Base-by-base conservation (phyloP, 2,329 filamentous ascomycete genomes). In the Botryosphaeria agaves region DNA sequence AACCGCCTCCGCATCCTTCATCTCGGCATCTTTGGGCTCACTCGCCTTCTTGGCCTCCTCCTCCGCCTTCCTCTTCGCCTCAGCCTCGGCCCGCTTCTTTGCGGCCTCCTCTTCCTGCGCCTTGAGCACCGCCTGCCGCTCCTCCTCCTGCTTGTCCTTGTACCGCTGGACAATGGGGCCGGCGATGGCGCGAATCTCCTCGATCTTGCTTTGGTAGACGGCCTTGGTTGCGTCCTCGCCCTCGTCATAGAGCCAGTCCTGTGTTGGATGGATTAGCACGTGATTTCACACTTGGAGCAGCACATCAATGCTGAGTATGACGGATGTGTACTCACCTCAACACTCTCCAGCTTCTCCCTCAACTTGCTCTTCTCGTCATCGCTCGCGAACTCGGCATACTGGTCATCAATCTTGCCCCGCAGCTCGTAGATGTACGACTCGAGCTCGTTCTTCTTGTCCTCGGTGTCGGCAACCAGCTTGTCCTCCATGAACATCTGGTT, bases 391-490 rank as follows among this genome's bases (percentile, higher is more conserved):
- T 92, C 81, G 40, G 83, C 64, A 55, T 91, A 94, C 44, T 83
- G 71, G 47, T 91, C 84, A 42, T 94, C 83, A 31, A 95, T 72
- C 73, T 94, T 94, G 61, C 83, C 83, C 45, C 87, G 80, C 52
- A 93, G 70, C 48, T 95, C 85, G 61, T 98, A 98, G 60, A 95
- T 94, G 61, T 78, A 92, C 15, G 82, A 76, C 68, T 98, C 89
- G 32, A 98, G 80, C 62, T 95, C 87, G 65, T 98, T 98, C 82
- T 95, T 98, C 74, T 92, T 92, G 66, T 95, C 84, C 54, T 95
- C 89, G 21, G 89, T 98, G 56, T 95, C 89, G 44, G 81, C 82
- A 33, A 98, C 85, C 34, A 95, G 76, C 71, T 95, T 98, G 64
- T 98, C 89, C 59, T 94, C 84, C 73, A 92, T 87, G 44, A 84